These are phyloP conservation scores for Ophiocordyceps camponoti-rufipedis DNA, from an alignment of 2,329 filamentous ascomycete genomes.

Conservation along the genomic window DNA sequence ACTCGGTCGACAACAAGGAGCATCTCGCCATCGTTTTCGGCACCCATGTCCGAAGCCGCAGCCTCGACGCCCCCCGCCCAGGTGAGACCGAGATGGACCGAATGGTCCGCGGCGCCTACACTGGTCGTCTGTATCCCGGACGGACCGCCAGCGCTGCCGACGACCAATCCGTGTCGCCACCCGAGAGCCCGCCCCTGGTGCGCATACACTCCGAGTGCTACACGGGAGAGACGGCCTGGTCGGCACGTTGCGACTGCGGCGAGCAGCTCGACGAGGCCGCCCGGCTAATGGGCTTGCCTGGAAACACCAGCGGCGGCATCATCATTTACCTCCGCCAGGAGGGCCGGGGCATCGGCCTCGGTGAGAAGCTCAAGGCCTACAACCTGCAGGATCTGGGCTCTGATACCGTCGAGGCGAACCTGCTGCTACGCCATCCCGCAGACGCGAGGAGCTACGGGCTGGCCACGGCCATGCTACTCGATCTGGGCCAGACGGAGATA, in stretches of 20 bases:
- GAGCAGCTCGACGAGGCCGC: conserved; percentile 96
- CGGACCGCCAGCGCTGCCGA: conserved; percentile 45
- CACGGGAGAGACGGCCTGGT: conserved; percentile 97
- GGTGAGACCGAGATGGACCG: conserved; percentile 77
- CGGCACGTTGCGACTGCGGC: conserved; percentile 89
- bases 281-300: conserved; percentile 66
- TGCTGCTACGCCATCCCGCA: conserved; percentile 77
- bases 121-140: conserved; percentile 71
- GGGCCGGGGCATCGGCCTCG: conserved; percentile 83
- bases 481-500: conserved; percentile 65
- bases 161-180: background rate
- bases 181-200: conserved; percentile 45
- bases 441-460: conserved; percentile 90
- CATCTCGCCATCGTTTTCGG: conserved; percentile 96
- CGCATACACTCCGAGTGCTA: conserved; percentile 97
- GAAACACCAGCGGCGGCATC: conserved; percentile 52
- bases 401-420: conserved; percentile 94
- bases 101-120: conserved; percentile 89
- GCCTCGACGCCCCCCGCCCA: conserved; percentile 50
- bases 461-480: conserved; percentile 85
- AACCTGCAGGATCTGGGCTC: conserved; percentile 92
- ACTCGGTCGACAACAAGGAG: conserved; percentile 86
- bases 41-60: conserved; percentile 56
- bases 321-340: conserved; percentile 95
- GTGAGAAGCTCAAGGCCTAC: conserved; percentile 94